Evolutionary conservation across 108 stramenopile genomes (phyloP).

Genomic region (Stephanodiscus triporus): DNA sequence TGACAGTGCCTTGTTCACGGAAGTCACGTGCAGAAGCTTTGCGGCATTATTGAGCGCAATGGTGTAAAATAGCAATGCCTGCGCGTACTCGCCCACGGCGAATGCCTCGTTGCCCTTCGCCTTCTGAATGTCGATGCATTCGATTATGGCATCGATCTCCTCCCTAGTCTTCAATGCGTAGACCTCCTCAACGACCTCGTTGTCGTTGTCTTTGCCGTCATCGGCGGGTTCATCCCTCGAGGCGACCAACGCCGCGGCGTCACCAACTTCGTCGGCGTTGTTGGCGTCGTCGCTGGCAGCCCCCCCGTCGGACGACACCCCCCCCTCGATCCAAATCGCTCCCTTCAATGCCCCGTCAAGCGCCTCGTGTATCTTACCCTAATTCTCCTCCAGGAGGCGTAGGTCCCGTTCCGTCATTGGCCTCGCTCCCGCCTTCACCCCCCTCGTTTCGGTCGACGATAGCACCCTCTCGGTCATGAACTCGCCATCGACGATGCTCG

Average conservation of each 20-base stretch:
- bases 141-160: conserved; percentile 68
- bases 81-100: conserved; percentile 85
- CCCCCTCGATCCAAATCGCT: conserved; percentile 45
- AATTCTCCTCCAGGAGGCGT: conserved; percentile 36
- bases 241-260: conserved; percentile 9
- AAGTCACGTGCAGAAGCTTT: conserved; percentile 66
- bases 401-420: conserved; percentile 50
- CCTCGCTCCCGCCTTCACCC: conserved; percentile 46
- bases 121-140: conserved; percentile 77
- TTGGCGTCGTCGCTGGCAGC: conserved; percentile 41
- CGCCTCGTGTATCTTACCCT: conserved; percentile 54
- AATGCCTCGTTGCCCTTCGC: conserved; percentile 90
- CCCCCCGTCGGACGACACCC: conserved; percentile 17
- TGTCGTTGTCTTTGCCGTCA: conserved; percentile 46
- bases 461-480: conserved; percentile 75
- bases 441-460: conserved; percentile 59
- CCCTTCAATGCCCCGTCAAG: conserved; percentile 70
- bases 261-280: conserved; percentile 24
- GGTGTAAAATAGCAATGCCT: conserved; percentile 86
- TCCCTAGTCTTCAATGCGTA: conserved; percentile 67
- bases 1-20: conserved; percentile 21
- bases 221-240: conserved; percentile 37
- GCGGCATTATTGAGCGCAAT: conserved; percentile 84
- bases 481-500: conserved; percentile 65
- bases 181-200: conserved; percentile 66